phyloP scores from a whole-genome alignment of 208 protist species.

The Acanthamoeba rhysodes region DNA sequence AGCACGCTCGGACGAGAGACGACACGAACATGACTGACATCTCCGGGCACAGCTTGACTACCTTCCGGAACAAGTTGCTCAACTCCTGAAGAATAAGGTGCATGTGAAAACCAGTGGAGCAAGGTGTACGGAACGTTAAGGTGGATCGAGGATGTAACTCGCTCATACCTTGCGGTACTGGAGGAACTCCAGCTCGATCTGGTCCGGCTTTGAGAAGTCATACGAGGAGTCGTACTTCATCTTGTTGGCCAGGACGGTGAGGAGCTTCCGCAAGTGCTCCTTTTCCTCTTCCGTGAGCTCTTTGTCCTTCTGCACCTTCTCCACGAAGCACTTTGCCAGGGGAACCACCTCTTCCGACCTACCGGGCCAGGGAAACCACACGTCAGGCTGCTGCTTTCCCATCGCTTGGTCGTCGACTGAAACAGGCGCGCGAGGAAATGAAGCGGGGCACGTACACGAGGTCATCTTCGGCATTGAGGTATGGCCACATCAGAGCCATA shows the following conservation, averaged over 20 bases:
- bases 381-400: background rate
- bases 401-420: background rate
- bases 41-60: slow-evolving; percentile 31
- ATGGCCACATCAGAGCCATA: slow-evolving; percentile 1
- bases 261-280: slow-evolving; percentile 4
- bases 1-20: slow-evolving; percentile 13
- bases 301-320: slow-evolving; percentile 50
- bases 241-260: slow-evolving; percentile 35
- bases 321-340: slow-evolving; percentile 35
- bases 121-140: background rate
- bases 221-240: slow-evolving; percentile 56
- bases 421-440: too few relatives aligned
- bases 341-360: slow-evolving; percentile 49
- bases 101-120: background rate
- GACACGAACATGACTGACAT: slow-evolving; percentile 13
- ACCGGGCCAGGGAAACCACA: background rate
- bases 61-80: slow-evolving; percentile 36
- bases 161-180: background rate
- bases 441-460: slow-evolving; percentile 15
- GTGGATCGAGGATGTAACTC: background rate
- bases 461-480: slow-evolving; percentile 46
- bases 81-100: background rate
- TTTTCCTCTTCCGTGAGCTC: slow-evolving; percentile 8
- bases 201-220: slow-evolving; percentile 48
- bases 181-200: slow-evolving; percentile 47